phyloP scores from a whole-genome alignment of 306 rosid species.

The Casuarina glauca region DNA sequence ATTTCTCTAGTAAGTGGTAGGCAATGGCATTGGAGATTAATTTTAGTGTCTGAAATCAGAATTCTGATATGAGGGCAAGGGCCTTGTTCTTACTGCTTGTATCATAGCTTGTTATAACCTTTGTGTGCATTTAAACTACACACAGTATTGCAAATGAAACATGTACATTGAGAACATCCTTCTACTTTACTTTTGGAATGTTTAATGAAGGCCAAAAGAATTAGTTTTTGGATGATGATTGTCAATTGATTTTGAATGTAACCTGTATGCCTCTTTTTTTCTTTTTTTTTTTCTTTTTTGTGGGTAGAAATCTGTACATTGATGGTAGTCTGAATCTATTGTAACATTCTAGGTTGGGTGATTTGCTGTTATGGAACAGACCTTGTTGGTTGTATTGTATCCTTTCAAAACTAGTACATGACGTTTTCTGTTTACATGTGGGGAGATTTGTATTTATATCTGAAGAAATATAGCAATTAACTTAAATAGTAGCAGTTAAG shows the following conservation, averaged over 20 bases:
- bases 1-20: slow-evolving; percentile 1
- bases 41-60: background rate
- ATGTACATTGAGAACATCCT: background rate
- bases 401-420: background rate
- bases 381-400: background rate
- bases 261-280: background rate
- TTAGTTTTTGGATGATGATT: background rate
- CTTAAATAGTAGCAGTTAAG: background rate
- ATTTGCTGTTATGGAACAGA: background rate
- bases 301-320: background rate
- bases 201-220: background rate
- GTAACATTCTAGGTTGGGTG: background rate
- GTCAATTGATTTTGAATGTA: background rate
- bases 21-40: background rate
- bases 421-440: background rate
- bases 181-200: background rate
- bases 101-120: too few species aligned
- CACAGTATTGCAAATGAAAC: background rate
- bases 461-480: background rate
- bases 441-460: background rate
- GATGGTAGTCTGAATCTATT: background rate
- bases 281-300: too few species aligned
- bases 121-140: background rate
- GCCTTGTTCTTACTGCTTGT: background rate
- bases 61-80: background rate